These are phyloP conservation scores for Sporisorium iseilematis-ciliati DNA, from an alignment of 1,284 basidiomycete species.

Conservation along the genomic window DNA sequence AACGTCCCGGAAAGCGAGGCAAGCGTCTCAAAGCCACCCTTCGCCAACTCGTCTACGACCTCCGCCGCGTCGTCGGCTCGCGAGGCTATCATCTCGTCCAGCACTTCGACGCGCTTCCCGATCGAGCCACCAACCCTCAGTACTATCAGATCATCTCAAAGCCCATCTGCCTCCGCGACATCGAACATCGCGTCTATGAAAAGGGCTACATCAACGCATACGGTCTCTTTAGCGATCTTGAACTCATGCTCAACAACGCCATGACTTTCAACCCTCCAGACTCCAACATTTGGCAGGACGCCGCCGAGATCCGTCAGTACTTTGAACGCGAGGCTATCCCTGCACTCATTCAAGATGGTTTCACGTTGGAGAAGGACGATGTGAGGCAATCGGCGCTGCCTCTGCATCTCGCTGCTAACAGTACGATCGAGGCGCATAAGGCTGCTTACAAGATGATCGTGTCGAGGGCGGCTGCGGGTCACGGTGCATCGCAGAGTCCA, in stretches of 20 bases:
- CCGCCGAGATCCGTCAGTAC: slow-evolving; percentile 55
- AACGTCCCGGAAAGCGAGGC: slow-evolving; percentile 57
- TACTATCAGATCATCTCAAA: slow-evolving; percentile 65
- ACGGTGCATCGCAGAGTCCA: slow-evolving; percentile 37
- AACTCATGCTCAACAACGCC: slow-evolving; percentile 67
- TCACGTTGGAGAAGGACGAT: slow-evolving; percentile 67
- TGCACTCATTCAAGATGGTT: slow-evolving; percentile 61
- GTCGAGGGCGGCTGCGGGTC: slow-evolving; percentile 21
- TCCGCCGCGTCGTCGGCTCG: slow-evolving; percentile 41
- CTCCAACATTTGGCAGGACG: slow-evolving; percentile 61
- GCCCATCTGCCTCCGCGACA: slow-evolving; percentile 61
- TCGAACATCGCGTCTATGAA: slow-evolving; percentile 53
- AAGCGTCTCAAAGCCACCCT: slow-evolving; percentile 65
- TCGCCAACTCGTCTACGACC: slow-evolving; percentile 50
- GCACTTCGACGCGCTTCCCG: slow-evolving; percentile 62
- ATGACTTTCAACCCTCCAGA: slow-evolving; percentile 63
- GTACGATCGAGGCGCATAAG: slow-evolving; percentile 57
- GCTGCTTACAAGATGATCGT: slow-evolving; percentile 48
- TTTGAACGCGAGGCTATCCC: slow-evolving; percentile 64
- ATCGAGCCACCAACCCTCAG: slow-evolving; percentile 58
- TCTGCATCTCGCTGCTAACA: slow-evolving; percentile 54
- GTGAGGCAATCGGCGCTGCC: slow-evolving; percentile 64
- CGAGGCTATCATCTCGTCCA: slow-evolving; percentile 49
- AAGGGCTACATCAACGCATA: slow-evolving; percentile 63
- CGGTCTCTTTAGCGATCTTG: slow-evolving; percentile 59